Conservation (phyloP, 495 filamentous ascomycete species). For the Hyaloscypha variabilis region DNA sequence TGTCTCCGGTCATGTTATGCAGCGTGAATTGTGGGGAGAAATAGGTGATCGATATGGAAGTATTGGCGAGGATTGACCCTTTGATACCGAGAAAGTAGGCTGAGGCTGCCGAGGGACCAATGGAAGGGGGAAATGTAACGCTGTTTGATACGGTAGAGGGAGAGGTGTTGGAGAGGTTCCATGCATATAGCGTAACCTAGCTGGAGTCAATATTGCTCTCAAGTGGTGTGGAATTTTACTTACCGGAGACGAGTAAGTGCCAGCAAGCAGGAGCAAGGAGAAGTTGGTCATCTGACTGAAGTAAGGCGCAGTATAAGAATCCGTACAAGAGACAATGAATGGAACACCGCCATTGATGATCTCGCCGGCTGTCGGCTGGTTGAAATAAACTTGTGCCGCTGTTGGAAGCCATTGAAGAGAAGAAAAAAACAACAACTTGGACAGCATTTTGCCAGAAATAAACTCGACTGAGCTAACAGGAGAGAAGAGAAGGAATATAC, state of each 20-base stretch:
- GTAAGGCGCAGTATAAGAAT: slow-evolving; percentile 11
- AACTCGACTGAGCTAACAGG: neutral
- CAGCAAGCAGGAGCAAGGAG: slow-evolving; percentile 12
- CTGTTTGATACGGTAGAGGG: slow-evolving; percentile 16
- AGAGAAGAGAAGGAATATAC: slow-evolving; percentile 2
- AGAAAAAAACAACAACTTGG: slow-evolving; percentile 11
- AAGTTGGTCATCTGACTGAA: slow-evolving; percentile 22
- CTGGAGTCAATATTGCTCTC: neutral
- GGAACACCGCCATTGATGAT: slow-evolving; percentile 11
- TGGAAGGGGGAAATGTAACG: slow-evolving; percentile 13
- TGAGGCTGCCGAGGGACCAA: slow-evolving; percentile 12
- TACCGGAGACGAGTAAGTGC: slow-evolving; percentile 14
- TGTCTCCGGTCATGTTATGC: slow-evolving; percentile 22
- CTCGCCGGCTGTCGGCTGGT: slow-evolving; percentile 12
- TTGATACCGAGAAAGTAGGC: slow-evolving; percentile 19
- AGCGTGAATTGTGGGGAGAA: slow-evolving; percentile 18
- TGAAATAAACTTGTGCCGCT: slow-evolving; percentile 17
- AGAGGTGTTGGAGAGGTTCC: slow-evolving; percentile 13
- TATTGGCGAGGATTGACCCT: slow-evolving; percentile 8
- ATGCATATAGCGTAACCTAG: slow-evolving; percentile 15
- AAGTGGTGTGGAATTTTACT: neutral
- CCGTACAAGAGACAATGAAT: slow-evolving; percentile 13
- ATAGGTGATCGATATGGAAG: slow-evolving; percentile 18
- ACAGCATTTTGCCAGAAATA: slow-evolving; percentile 1
- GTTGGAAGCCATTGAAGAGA: slow-evolving; percentile 2